Base-by-base conservation (phyloP, 164 flowering plant species). In the Akebia trifoliata region DNA sequence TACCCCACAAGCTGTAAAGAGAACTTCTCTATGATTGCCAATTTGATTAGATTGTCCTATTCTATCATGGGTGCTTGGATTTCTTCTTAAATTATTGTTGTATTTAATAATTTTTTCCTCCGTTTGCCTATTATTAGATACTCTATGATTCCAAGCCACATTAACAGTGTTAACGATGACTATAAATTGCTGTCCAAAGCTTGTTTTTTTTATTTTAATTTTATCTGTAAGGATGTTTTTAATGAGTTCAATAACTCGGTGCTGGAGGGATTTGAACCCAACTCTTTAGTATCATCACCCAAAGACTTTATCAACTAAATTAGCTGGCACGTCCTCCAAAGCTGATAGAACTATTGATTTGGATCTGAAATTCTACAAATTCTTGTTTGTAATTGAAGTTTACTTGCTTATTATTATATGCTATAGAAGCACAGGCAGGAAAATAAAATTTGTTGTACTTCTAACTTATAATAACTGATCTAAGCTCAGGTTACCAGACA, bases 401-500 rank as follows among this genome's bases (percentile, higher is more conserved):
- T 4, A 22, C 35, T 42, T 14, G n/a, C 25, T 42, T 44, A 44
- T 35, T 34, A 7, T 24, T 32, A n/a, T 32, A 8, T 26, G 26
- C 28, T 24, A 39, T 25, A 15, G 10, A 26, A 25, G 34, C 47
- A 40, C 4, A 20, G 17, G 32, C 2, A 38, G 17, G 43, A 39
- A 37, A 26, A 40, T 38, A 57, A 49, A 35, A 26, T 18, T 26
- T 32, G 26, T 43, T 50, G 57, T 44, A 32, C 54, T 59, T 49
- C 71, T 71, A 77, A 74, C 73, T 69, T 58, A 61, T n/a, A 24
- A 49, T 65, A 38, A 56, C 57, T 62, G 60, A 67, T 62, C 66
- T 57, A 54, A 69, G 63, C 72, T 53, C 48, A 66, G 59, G 65
- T 58, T 57, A 68, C 66, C 46, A 66, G 81, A 74, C 84, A 79